Conservation (phyloP, 257 asterid species). For the Voacanga thouarsii region DNA sequence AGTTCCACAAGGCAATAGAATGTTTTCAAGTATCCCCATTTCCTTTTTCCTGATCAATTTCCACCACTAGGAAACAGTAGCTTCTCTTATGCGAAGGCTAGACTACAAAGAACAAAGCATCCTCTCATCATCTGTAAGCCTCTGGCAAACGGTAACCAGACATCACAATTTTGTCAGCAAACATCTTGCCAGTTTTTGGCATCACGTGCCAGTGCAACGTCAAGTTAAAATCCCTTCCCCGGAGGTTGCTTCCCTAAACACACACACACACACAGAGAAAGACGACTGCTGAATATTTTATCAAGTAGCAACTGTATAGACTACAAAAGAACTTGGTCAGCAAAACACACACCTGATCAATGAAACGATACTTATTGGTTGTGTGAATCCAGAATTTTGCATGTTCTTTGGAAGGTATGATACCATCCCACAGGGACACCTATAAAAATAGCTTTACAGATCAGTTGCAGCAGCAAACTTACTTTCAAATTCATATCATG, state of each 20-base stretch:
- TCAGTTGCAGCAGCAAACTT: constrained; percentile 11
- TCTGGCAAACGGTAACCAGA: constrained; percentile 71
- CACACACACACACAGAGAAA: not conserved
- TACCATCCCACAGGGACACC: constrained; percentile 94
- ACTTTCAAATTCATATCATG: not conserved
- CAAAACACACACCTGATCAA: constrained; percentile 58
- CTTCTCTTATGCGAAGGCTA: not conserved
- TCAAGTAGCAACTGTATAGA: not conserved
- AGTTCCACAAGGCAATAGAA: not conserved
- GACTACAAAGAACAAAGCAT: not conserved
- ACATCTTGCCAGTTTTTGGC: constrained; percentile 99
- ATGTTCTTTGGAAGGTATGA: constrained; percentile 72
- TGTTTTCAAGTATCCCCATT: not conserved
- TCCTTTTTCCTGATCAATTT: not conserved
- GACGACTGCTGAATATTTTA: not conserved
- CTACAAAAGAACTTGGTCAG: not conserved
- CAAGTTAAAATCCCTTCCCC: constrained; percentile 75
- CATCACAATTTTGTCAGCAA: constrained; percentile 82
- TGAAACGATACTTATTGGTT: constrained; percentile 76
- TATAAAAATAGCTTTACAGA: constrained; percentile 24
- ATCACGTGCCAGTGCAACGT: constrained; percentile 96
- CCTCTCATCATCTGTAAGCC: constrained; percentile 51
- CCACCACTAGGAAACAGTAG: not conserved
- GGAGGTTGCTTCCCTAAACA: constrained; percentile 83
- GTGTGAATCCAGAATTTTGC: constrained; percentile 75